phyloP scores from a whole-genome alignment of 108 stramenopile genomes.

The Mayamaea pseudoterrestris region DNA sequence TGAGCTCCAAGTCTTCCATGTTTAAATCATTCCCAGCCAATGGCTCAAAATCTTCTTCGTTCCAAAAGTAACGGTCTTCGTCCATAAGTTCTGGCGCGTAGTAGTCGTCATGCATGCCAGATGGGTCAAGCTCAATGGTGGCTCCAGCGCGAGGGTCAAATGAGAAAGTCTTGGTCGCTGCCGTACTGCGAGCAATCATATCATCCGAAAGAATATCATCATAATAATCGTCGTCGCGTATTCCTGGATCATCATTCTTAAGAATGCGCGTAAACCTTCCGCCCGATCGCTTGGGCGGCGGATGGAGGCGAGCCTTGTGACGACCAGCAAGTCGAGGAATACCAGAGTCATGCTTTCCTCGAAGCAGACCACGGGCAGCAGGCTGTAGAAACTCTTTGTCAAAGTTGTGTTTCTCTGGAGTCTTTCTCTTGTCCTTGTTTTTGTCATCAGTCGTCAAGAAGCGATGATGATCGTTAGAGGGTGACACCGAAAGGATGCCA shows the following conservation, averaged over 20 bases:
- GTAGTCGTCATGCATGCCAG: neutral
- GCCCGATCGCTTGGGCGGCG: no score
- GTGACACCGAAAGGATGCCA: no score
- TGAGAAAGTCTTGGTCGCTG: no score
- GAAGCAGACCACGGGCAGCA: slow-evolving; percentile 29
- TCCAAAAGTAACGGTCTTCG: slow-evolving; percentile 5
- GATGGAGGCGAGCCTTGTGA: slow-evolving; percentile 22
- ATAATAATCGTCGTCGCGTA: no score
- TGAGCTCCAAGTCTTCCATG: no score
- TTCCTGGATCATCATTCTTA: no score
- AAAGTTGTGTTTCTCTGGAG: slow-evolving; percentile 28
- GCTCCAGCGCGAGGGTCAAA: no score
- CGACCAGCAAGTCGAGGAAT: slow-evolving; percentile 57
- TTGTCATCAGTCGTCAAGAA: slow-evolving; percentile 4
- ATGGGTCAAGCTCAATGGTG: no score
- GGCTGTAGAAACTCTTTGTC: slow-evolving; percentile 22
- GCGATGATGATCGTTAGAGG: neutral
- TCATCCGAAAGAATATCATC: no score
- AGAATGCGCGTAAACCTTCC: no score
- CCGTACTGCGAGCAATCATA: no score
- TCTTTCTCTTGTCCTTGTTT: slow-evolving; percentile 13
- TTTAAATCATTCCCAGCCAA: no score
- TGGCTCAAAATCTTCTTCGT: slow-evolving; percentile 14
- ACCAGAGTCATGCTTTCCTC: slow-evolving; percentile 31
- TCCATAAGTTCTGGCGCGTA: slow-evolving; percentile 4